Conservation (phyloP, 1,139 yeast genomes). For the Yamadazyma spencermartinsiae region DNA sequence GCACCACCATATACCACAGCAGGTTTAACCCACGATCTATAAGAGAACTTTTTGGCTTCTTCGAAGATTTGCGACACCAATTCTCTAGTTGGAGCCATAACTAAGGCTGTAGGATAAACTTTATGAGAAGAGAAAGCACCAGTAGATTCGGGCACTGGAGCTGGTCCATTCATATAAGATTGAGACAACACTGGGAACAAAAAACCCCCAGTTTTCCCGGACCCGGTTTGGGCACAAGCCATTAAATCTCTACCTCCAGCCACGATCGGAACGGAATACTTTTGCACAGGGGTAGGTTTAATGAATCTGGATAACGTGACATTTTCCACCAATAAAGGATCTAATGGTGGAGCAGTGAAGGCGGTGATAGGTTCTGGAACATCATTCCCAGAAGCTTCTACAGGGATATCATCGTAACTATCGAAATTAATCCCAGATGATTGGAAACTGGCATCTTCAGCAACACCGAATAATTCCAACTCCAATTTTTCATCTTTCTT, state of each 20-base stretch:
- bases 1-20: slow-evolving; percentile 99
- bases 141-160: slow-evolving; percentile 53
- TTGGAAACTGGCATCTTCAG: slow-evolving; percentile 80
- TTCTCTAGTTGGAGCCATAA: slow-evolving; percentile 98
- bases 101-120: slow-evolving; percentile 92
- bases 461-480: slow-evolving; percentile 80
- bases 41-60: slow-evolving; percentile 92
- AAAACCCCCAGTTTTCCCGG: slow-evolving; percentile 99
- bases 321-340: slow-evolving; percentile 81
- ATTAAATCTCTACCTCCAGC: slow-evolving; percentile 94
- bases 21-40: slow-evolving; percentile 98
- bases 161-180: slow-evolving; percentile 88
- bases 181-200: slow-evolving; percentile 95
- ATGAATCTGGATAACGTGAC: slow-evolving; percentile 85
- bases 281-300: slow-evolving; percentile 98
- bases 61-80: slow-evolving; percentile 95
- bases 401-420: slow-evolving; percentile 97
- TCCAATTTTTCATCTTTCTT: slow-evolving; percentile 70
- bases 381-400: slow-evolving; percentile 93
- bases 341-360: slow-evolving; percentile 93
- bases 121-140: slow-evolving; percentile 68
- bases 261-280: slow-evolving; percentile 96
- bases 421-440: slow-evolving; percentile 98
- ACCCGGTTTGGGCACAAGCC: slow-evolving; percentile 99
- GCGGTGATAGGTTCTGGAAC: slow-evolving; percentile 92